Percentiles rank a stretch among this genome's conserved stretches.
phyloP scores from a whole-genome alignment of 1,284 basidiomycete genomes.

The Tilletia caries region DNA sequence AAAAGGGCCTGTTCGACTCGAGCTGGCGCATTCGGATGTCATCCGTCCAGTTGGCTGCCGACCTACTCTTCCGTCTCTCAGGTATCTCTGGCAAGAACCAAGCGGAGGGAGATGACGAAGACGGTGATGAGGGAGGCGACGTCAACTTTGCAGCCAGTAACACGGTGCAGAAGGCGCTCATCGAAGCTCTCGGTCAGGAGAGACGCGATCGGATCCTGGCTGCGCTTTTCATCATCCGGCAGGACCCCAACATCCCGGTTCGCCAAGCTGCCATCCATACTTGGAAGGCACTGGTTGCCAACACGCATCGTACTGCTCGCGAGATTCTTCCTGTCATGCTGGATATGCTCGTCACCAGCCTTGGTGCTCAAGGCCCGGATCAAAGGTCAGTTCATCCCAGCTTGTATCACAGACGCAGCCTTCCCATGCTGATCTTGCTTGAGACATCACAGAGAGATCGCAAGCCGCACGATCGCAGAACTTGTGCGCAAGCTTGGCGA shows the following conservation, averaged over 20 bases:
- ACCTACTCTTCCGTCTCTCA: slow-evolving; percentile 94
- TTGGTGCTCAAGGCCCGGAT: slow-evolving; percentile 75
- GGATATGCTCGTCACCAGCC: slow-evolving; percentile 65
- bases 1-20: slow-evolving; percentile 89
- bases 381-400: slow-evolving; percentile 59
- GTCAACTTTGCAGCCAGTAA: slow-evolving; percentile 63
- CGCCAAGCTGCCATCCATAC: slow-evolving; percentile 90
- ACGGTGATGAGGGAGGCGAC: slow-evolving; percentile 53
- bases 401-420: not conserved
- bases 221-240: slow-evolving; percentile 85
- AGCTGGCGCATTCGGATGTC: slow-evolving; percentile 88
- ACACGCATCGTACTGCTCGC: slow-evolving; percentile 66
- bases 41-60: slow-evolving; percentile 91
- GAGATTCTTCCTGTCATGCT: slow-evolving; percentile 77
- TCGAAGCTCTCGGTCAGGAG: slow-evolving; percentile 82
- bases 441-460: slow-evolving; percentile 68
- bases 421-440: not conserved
- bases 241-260: slow-evolving; percentile 85
- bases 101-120: slow-evolving; percentile 60
- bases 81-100: slow-evolving; percentile 90
- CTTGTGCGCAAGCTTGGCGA: slow-evolving; percentile 95
- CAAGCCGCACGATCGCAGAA: slow-evolving; percentile 60
- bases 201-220: slow-evolving; percentile 85
- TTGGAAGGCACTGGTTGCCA: slow-evolving; percentile 96
- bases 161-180: slow-evolving; percentile 67